Evolutionary conservation across 306 rosid species (phyloP).

Genomic region (Inga laurina): DNA sequence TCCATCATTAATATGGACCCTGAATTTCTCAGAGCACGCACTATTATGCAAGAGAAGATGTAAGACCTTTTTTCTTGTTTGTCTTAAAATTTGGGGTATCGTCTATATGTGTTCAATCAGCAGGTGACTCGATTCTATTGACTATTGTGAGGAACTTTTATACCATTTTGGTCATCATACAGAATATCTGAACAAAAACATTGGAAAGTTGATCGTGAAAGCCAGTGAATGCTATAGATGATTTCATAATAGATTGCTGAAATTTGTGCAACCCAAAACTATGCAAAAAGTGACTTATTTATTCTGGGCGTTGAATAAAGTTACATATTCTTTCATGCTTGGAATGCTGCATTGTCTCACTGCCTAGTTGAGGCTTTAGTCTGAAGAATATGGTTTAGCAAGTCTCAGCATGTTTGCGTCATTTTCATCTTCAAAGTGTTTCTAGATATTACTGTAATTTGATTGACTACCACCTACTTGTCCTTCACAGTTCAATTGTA

Average conservation of each 20-base stretch:
- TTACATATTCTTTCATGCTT: neutral
- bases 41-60: constrained; percentile 67
- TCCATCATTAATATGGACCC: constrained; percentile 53
- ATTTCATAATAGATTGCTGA: neutral
- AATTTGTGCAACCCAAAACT: neutral
- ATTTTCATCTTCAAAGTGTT: neutral
- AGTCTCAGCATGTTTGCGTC: neutral
- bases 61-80: constrained; percentile 42
- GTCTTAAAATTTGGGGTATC: neutral
- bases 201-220: constrained; percentile 8
- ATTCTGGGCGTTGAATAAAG: neutral
- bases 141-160: constrained; percentile 2
- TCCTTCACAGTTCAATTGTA: neutral
- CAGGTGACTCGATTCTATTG: constrained; percentile 9
- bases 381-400: neutral
- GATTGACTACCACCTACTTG: neutral
- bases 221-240: constrained; percentile 9
- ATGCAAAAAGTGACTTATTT: neutral
- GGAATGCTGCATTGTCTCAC: neutral
- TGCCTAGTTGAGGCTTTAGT: neutral
- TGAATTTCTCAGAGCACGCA: constrained; percentile 60
- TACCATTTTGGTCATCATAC: neutral
- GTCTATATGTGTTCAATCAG: constrained; percentile 11
- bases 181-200: neutral
- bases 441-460: neutral